Evolutionary conservation across 257 asterid species (phyloP).

Genomic region (Plantago elongata): DNA sequence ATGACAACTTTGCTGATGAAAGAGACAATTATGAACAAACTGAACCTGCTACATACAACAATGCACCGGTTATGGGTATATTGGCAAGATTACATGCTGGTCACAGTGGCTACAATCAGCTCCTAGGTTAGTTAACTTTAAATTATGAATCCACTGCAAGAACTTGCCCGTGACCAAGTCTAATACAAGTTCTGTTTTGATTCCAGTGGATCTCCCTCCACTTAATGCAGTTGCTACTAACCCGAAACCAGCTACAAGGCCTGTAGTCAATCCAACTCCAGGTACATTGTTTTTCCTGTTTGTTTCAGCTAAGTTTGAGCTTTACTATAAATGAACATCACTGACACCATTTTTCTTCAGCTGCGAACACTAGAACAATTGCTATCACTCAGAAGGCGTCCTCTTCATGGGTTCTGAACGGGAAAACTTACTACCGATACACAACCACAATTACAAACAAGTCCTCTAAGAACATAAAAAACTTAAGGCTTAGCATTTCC

Average conservation of each 20-base stretch:
- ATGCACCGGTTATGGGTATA: slow-evolving; percentile 82
- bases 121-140: slow-evolving; percentile 46
- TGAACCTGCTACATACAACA: slow-evolving; percentile 97
- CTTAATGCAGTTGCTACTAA: slow-evolving; percentile 33
- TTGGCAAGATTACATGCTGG: slow-evolving; percentile 82
- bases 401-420: slow-evolving; percentile 59
- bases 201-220: slow-evolving; percentile 49
- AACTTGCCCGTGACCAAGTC: not conserved
- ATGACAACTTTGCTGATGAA: slow-evolving; percentile 91
- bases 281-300: slow-evolving; percentile 34
- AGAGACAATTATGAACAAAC: slow-evolving; percentile 95
- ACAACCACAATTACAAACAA: slow-evolving; percentile 62
- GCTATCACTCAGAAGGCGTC: slow-evolving; percentile 53
- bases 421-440: slow-evolving; percentile 78
- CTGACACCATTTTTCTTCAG: slow-evolving; percentile 33
- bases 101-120: slow-evolving; percentile 70
- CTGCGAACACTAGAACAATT: slow-evolving; percentile 36
- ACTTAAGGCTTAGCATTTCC: slow-evolving; percentile 55
- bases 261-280: slow-evolving; percentile 44
- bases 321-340: not conserved
- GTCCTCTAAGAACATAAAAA: slow-evolving; percentile 68
- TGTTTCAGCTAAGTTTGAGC: not conserved
- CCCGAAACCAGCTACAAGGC: slow-evolving; percentile 40
- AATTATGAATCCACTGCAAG: not conserved
- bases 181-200: not conserved